Percentiles rank a stretch among this genome's conserved stretches.
Evolutionary conservation across 441 rosid species (phyloP).

Genomic region (Euphorbia celastroides): DNA sequence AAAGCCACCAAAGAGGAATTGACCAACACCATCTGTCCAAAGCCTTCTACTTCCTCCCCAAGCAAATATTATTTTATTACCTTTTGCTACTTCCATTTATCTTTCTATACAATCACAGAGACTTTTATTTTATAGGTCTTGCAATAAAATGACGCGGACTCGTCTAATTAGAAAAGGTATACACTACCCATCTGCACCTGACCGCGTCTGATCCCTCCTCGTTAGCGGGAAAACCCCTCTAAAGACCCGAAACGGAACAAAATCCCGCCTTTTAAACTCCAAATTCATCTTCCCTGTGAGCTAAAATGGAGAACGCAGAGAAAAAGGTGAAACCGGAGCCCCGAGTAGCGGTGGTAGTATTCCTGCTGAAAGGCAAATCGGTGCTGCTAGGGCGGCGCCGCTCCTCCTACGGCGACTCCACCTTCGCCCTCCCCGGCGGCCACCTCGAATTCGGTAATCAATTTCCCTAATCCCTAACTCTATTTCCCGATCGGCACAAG

Average conservation of each 20-base stretch:
- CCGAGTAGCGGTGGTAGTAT: slow-evolving; percentile 60
- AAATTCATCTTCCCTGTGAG: not conserved
- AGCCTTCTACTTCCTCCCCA: not conserved
- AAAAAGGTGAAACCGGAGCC: slow-evolving; percentile 24
- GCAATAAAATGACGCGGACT: not conserved
- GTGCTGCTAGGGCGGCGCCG: slow-evolving; percentile 69
- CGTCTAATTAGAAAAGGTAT: not conserved
- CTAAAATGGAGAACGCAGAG: slow-evolving; percentile 14
- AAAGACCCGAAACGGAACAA: not conserved
- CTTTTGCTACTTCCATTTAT: no score
- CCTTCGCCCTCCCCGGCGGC: slow-evolving; percentile 86
- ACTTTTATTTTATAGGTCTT: not conserved
- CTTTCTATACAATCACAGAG: not conserved
- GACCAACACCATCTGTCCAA: not conserved
- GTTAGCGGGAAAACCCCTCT: slow-evolving; percentile 2
- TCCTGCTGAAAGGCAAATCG: slow-evolving; percentile 54
- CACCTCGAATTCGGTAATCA: slow-evolving; percentile 80
- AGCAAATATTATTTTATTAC: not conserved
- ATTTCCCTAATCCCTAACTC: not conserved
- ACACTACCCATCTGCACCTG: no score
- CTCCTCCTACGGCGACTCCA: slow-evolving; percentile 54
- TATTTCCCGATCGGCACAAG: not conserved
- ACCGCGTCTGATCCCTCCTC: not conserved
- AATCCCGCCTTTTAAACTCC: slow-evolving; percentile 2
- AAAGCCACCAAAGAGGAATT: not conserved